Evolutionary conservation across 169 alveolate genomes (phyloP).

Genomic region (Eimeria maxima): DNA sequence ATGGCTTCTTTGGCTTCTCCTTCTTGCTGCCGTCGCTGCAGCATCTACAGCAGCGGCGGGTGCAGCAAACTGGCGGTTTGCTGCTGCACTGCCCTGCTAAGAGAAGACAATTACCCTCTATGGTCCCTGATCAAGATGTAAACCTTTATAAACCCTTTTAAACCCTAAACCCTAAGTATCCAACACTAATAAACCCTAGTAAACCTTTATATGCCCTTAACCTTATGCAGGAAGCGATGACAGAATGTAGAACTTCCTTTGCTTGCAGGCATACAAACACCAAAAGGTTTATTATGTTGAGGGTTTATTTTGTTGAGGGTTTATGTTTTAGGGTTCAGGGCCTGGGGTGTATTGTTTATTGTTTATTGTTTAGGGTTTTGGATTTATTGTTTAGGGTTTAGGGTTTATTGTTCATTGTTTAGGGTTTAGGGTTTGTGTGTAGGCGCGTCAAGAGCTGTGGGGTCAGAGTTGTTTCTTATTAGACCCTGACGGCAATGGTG

Average conservation of each 20-base stretch:
- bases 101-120: conserved; percentile 68
- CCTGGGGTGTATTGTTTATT: neutral
- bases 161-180: conserved; percentile 45
- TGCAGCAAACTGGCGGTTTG: conserved; percentile 66
- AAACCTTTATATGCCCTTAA: neutral
- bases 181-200: neutral
- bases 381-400: neutral
- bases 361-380: neutral
- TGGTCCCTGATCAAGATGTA: conserved; percentile 79
- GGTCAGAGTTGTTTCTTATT: conserved; percentile 46
- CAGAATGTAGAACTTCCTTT: no score
- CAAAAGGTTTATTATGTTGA: neutral
- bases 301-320: neutral
- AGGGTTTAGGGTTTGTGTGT: neutral
- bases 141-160: neutral
- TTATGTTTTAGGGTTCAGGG: neutral
- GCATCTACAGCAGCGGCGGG: conserved; percentile 12
- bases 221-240: no score
- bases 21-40: conserved; percentile 65
- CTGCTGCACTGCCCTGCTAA: conserved; percentile 76
- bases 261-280: neutral
- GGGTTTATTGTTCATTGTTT: neutral
- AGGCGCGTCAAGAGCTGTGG: conserved; percentile 82
- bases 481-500: conserved; percentile 81
- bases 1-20: conserved; percentile 74